These are phyloP conservation scores for Leptographium procerum DNA, from an alignment of 2,329 filamentous ascomycete species.

Conservation along the genomic window DNA sequence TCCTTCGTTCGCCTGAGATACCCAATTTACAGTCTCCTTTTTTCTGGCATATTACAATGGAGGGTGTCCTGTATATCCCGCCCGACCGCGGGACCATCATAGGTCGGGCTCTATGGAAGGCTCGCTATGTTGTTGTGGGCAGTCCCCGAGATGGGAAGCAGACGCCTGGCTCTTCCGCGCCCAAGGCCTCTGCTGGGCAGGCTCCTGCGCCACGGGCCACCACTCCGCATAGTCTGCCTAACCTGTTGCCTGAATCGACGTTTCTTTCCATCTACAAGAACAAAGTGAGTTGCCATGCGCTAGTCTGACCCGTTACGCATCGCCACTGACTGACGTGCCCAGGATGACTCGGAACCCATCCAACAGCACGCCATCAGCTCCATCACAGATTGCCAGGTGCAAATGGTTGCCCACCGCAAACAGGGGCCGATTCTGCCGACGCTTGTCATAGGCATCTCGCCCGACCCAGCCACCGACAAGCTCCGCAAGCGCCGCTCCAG, in stretches of 20 bases:
- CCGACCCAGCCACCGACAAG: slow-evolving; percentile 42
- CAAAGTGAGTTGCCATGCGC: slow-evolving; percentile 29
- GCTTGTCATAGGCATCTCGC: slow-evolving; percentile 42
- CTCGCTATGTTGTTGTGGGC: slow-evolving; percentile 49
- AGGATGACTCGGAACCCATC: slow-evolving; percentile 43
- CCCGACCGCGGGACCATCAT: slow-evolving; percentile 41
- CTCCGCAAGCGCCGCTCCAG: slow-evolving; percentile 54
- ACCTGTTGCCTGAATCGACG: slow-evolving; percentile 25
- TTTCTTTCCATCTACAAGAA: slow-evolving; percentile 45
- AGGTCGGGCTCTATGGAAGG: slow-evolving; percentile 42
- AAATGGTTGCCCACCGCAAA: slow-evolving; percentile 49
- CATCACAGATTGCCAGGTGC: slow-evolving; percentile 46
- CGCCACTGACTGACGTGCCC: slow-evolving; percentile 8
- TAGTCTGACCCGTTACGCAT: neutral
- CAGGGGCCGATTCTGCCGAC: slow-evolving; percentile 49
- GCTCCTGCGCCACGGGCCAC: slow-evolving; percentile 18
- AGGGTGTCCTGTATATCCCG: slow-evolving; percentile 37
- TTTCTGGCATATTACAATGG: slow-evolving; percentile 24
- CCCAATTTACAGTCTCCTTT: neutral
- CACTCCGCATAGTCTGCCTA: slow-evolving; percentile 21
- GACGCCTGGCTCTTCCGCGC: neutral
- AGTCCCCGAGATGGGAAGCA: slow-evolving; percentile 23
- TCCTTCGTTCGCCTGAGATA: slow-evolving; percentile 1
- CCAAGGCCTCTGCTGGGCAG: neutral
- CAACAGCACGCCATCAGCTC: slow-evolving; percentile 41